Percentiles rank a stretch among this genome's conserved stretches.
phyloP scores from a whole-genome alignment of 768 basidiomycete genomes.

The Tricholoma flavovirens region DNA sequence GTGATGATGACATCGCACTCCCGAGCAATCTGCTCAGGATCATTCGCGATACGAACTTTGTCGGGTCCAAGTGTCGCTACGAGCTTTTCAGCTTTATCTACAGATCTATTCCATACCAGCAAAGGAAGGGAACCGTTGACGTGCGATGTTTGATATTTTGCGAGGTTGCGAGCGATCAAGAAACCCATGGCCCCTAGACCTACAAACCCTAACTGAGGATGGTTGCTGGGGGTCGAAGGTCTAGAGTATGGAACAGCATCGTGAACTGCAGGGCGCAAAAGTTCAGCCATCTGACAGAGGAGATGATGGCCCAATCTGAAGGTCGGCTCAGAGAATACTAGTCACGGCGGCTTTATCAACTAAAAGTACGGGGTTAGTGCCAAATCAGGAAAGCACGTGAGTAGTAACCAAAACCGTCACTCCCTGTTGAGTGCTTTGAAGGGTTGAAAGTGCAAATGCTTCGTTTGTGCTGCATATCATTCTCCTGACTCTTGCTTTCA shows the following conservation, averaged over 20 bases:
- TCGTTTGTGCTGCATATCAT: background rate
- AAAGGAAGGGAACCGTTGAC: slow-evolving; percentile 40
- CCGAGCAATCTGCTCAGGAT: slow-evolving; percentile 51
- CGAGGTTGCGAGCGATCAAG: slow-evolving; percentile 77
- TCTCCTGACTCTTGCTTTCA: background rate
- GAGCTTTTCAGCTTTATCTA: slow-evolving; percentile 53
- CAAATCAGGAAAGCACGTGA: background rate
- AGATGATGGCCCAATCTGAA: background rate
- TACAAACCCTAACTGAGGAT: slow-evolving; percentile 34
- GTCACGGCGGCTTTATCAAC: no score
- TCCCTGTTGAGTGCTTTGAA: no score
- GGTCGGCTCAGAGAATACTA: no score
- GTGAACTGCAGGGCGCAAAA: slow-evolving; percentile 16
- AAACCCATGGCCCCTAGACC: slow-evolving; percentile 66
- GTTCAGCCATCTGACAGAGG: slow-evolving; percentile 11
- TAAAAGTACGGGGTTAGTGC: background rate
- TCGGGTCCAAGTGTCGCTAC: slow-evolving; percentile 48
- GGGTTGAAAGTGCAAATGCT: background rate
- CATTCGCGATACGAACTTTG: slow-evolving; percentile 49
- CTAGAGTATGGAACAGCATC: slow-evolving; percentile 44
- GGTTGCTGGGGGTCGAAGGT: slow-evolving; percentile 45
- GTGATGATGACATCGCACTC: slow-evolving; percentile 76
- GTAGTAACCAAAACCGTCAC: background rate
- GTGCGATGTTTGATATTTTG: slow-evolving; percentile 36
- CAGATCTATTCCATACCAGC: slow-evolving; percentile 72